Evolutionary conservation across 257 asterid genomes (phyloP).

Genomic region (Solanum infundibuliforme): DNA sequence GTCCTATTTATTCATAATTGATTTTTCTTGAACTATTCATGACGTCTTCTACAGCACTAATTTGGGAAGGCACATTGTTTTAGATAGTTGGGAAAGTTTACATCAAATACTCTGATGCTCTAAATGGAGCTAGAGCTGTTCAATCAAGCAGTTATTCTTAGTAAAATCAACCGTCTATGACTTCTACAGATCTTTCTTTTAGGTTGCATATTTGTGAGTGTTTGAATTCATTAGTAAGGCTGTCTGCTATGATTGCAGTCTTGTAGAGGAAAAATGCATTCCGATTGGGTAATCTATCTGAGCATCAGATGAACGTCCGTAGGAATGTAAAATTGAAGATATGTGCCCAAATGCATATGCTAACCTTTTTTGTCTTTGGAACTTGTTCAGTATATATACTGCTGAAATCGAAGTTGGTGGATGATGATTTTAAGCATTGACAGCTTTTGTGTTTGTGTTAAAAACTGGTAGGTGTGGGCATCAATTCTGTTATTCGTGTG

Average conservation of each 20-base stretch:
- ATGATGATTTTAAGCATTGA: background rate
- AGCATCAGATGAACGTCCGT: background rate
- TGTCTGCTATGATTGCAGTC: background rate
- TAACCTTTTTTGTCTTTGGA: background rate
- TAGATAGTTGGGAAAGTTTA: background rate
- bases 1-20: background rate
- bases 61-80: background rate
- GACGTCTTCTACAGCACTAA: background rate
- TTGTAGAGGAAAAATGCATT: background rate
- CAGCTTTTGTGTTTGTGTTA: background rate
- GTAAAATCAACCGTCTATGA: background rate
- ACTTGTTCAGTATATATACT: background rate
- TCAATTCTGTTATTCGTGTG: constrained; percentile 79
- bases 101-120: background rate
- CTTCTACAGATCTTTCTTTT: background rate
- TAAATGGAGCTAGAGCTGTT: background rate
- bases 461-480: constrained; percentile 61
- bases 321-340: background rate
- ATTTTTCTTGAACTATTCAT: background rate
- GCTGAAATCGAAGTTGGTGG: background rate
- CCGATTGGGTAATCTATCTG: background rate
- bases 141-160: background rate
- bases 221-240: background rate
- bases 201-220: background rate
- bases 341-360: background rate